Base-by-base conservation (phyloP, 805 yeast genomes). In the Kodamaea kaohsiungensis region DNA sequence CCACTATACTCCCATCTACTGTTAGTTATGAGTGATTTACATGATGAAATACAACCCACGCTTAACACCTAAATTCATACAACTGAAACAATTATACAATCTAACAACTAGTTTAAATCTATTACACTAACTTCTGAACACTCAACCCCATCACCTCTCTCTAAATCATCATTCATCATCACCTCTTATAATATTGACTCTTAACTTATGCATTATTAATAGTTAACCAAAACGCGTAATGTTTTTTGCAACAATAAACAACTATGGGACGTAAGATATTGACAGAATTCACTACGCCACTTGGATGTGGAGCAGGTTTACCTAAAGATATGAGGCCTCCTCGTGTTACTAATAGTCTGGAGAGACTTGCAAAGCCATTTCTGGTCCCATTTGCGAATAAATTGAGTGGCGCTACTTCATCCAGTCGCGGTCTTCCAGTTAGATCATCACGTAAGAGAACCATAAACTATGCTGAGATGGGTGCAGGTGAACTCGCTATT, bases 301-400 rank as follows among this genome's bases (percentile, higher is more conserved):
- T 85, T 33, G 92, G 91, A 1, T 81, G 85, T 1, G 93, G 92
- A 0, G 88, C 88, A 0, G 88, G 89, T 0, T 75, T 88, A 0
- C 79, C 83, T n/a, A 75, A 78, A 15, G 77, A 78, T 7, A 77
- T 81, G 48, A 73, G 86, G 43, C 85, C 86, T 7, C 74, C 86
- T 18, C 73, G 80, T 15, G 75, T 80, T 17, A 75, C 78, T 2
- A 85, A 83, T 50, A 80, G 89, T 1, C 69, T 77, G 1, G 72
- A 67, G 6, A 72, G 81, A 18, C 71, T 88, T n/a, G 70, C 84
- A 1, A 83, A 77, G 62, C 96, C 96, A 0, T 89, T 88, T 70
- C 81, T 76, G 55, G 79, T 87, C 0, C 96, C 96, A 0, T 80
- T 86, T 58, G 68, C 70, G 15, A 59, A 57, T 30, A 53, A 60